phyloP scores from a whole-genome alignment of 805 yeast genomes.

The Schizosaccharomyces cryophilus region DNA sequence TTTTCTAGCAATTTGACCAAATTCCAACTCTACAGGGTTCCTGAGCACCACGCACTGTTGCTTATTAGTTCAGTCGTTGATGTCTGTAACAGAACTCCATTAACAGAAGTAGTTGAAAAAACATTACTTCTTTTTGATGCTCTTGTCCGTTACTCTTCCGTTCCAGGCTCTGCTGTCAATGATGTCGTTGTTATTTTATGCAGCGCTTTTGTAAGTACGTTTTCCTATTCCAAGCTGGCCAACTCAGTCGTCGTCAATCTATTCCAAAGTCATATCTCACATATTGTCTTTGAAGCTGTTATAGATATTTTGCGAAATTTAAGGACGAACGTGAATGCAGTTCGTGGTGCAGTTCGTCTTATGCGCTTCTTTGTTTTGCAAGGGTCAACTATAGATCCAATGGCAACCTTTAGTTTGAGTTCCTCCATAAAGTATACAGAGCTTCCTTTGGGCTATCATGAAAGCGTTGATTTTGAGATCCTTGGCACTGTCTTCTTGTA shows the following conservation, averaged over 20 bases:
- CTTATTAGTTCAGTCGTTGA: conserved; percentile 17
- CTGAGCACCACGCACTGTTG: conserved; percentile 17
- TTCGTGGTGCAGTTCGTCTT: conserved; percentile 17
- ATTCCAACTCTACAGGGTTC: conserved; percentile 23
- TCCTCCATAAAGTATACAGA: background rate
- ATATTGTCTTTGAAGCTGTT: conserved; percentile 14
- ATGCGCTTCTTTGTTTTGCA: conserved; percentile 5
- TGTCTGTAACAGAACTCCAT: conserved; percentile 20
- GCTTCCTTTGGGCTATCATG: background rate
- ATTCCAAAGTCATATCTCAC: conserved; percentile 17
- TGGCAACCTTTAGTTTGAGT: background rate
- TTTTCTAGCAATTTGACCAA: conserved; percentile 24
- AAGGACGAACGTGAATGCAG: conserved; percentile 11
- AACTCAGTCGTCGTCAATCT: conserved; percentile 21
- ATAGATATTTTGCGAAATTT: conserved; percentile 14
- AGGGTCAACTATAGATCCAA: background rate
- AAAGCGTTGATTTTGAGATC: conserved; percentile 37
- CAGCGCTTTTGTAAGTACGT: conserved; percentile 19
- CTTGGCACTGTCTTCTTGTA: conserved; percentile 27
- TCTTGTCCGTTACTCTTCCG: conserved; percentile 21
- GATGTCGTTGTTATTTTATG: conserved; percentile 23
- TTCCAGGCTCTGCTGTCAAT: conserved; percentile 21
- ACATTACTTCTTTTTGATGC: conserved; percentile 22
- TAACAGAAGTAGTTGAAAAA: conserved; percentile 16
- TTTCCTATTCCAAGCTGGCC: conserved; percentile 15